A percentile compares a stretch with the other conserved stretches of the same genome.
Conservation (phyloP, 768 basidiomycete species). For the Heimioporus sp. region DNA sequence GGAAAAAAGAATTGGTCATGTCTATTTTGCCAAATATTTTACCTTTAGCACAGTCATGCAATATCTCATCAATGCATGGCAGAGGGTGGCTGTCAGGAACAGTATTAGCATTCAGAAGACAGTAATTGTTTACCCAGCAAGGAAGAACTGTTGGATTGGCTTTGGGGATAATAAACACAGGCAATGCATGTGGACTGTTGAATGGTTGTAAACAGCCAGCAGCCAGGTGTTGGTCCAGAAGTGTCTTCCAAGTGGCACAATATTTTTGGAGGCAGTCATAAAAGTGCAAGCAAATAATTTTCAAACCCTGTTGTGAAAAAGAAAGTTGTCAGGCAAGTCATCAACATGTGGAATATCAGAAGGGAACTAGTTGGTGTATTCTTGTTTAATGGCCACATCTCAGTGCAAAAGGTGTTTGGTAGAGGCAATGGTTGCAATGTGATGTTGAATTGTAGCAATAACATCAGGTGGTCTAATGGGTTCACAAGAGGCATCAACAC, state of each 20-base stretch:
- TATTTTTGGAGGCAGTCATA: background rate
- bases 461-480: too few species aligned
- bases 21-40: too few species aligned
- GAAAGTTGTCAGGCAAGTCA: background rate
- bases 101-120: background rate
- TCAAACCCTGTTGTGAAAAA: background rate
- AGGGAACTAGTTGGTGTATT: background rate
- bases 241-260: background rate
- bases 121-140: background rate
- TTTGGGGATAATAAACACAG: background rate
- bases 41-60: too few species aligned
- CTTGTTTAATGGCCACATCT: background rate
- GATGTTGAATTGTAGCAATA: background rate
- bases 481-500: too few species aligned
- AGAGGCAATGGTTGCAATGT: background rate
- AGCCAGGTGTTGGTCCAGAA: background rate
- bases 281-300: background rate
- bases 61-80: too few species aligned
- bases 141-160: background rate
- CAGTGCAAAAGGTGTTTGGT: background rate
- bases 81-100: background rate
- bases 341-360: background rate
- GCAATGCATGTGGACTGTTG: background rate
- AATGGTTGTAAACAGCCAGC: background rate
- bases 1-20: too few species aligned